phyloP scores from a whole-genome alignment of 1,139 yeast genomes.

The Yamadazyma diddensiae region DNA sequence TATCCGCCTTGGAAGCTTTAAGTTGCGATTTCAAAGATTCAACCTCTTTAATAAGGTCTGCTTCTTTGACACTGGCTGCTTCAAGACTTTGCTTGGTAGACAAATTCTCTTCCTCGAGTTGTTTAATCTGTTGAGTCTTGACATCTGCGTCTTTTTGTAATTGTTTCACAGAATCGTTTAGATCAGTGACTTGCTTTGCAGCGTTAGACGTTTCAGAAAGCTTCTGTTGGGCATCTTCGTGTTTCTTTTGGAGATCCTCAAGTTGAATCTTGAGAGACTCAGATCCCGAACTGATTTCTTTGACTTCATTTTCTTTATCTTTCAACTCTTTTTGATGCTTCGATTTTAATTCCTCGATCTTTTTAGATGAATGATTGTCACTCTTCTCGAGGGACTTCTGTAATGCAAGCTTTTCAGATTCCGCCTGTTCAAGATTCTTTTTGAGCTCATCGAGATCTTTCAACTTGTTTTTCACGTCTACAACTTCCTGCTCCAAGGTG shows the following conservation, averaged over 20 bases:
- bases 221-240: neutral
- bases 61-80: neutral
- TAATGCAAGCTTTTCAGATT: no score
- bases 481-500: conserved; percentile 1
- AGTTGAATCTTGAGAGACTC: neutral
- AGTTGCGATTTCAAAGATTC: conserved; percentile 12
- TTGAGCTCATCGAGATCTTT: no score
- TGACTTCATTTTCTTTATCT: neutral
- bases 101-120: no score
- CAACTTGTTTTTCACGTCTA: conserved; percentile 1
- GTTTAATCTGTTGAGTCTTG: no score
- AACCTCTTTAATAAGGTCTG: conserved; percentile 8
- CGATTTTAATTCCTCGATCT: no score
- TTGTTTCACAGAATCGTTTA: neutral
- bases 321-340: no score
- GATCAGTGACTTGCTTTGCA: conserved; percentile 4
- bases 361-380: no score
- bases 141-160: conserved; percentile 1
- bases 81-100: conserved; percentile 5
- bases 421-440: no score
- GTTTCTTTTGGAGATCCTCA: conserved; percentile 1
- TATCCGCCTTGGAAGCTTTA: conserved; percentile 10
- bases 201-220: neutral
- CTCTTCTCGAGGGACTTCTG: no score
- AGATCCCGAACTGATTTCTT: neutral